Base-by-base conservation (phyloP, 2,329 filamentous ascomycete species). In the Thyridium curvatum region DNA sequence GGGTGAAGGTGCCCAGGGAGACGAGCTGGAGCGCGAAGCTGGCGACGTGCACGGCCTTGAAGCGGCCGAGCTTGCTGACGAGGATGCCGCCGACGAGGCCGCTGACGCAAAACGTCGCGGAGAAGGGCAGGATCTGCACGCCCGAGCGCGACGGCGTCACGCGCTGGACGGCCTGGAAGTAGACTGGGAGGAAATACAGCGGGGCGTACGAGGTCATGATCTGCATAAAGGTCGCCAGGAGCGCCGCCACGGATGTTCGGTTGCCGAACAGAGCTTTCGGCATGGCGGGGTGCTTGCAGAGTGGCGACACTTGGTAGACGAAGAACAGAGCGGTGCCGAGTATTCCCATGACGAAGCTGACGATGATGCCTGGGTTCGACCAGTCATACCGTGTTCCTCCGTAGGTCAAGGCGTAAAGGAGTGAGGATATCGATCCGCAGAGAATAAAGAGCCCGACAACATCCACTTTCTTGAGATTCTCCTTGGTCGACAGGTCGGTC, bases 321-420 rank as follows among this genome's bases (percentile, higher is more conserved):
- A 43, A 41, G 39, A 69, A 66, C 2, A 46, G 37, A 13, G 56
- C 31, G 3, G 66, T 41, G 13, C 63, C 65, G 3, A 56, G 14
- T 12, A 63, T 14, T 1, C 69, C 67, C 1, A 71, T 31, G 4
- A 73, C 41, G 4, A 76, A 49, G 2, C 71, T 68, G 0, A 55
- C 49, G 4, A 75, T 38, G 8, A 69, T 54, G 1, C 54, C 52
- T 28, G 44, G 50, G 18, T 59, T 54, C 1, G 53, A 54, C 71
- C 72, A 75, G 0, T 62, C 46, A 34, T 66, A 53, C 1, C 54
- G 43, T 2, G 64, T 53, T 2, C 69, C 70, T 15, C 62, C 70
- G 35, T 56, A 69, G 12, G 61, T 65, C 3, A 74, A 53, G 4
- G 66, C 59, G 17, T 66, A 55, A 3, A 74, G 57, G 2, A 72